Evolutionary conservation across 371 early-diverging fungal species (phyloP), one percentile per base, ranked within the genome.

Genomic region (Blyttiomyces sp.): DNA sequence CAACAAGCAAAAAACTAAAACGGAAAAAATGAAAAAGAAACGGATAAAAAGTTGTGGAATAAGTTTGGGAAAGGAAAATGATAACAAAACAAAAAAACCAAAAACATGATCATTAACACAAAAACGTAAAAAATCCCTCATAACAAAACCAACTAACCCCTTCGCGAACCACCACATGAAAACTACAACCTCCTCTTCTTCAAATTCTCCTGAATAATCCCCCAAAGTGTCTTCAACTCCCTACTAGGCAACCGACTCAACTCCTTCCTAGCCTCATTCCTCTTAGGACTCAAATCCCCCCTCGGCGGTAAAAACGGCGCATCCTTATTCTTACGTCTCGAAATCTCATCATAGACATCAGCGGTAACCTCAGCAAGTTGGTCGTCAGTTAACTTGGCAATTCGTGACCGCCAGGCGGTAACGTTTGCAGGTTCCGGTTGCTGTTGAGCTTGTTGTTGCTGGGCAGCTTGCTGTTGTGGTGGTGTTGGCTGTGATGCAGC

Each of bases 241-340:
- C 54, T 45, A 32, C 55, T 54, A 6, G 65, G 65, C 9, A 65
- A 55, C 33, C 55, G 53, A 4, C 59, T 26, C 13, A 65, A 55
- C 44, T 65, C 65, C 30, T 65, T 65, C 4, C 65, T 48, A 27
- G 66, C 66, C 17, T 66, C 66, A 45, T 66, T 66, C 7, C 66
- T 60, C 45, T 66, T 66, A 6, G 56, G 39, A 3, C 61, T 55
- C 23, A 66, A 51, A 35, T 66, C 61, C 24, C 43, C 52, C 3
- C 60, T 52, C 2, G 66, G 57, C 5, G 56, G 56, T 16, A 66
- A 35, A 51, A 56, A 61, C 9, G 66, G 57, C n/a, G 55, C 66
- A 32, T 36, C 45, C 51, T 66, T 66, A n/a, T 66, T 61, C 44
- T 54, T 59, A 26, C 66, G 50, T 36, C 66, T 54, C 0, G 57